These are phyloP conservation scores for Tulasnella sp. DNA, from an alignment of 768 basidiomycete species.

Conservation along the genomic window DNA sequence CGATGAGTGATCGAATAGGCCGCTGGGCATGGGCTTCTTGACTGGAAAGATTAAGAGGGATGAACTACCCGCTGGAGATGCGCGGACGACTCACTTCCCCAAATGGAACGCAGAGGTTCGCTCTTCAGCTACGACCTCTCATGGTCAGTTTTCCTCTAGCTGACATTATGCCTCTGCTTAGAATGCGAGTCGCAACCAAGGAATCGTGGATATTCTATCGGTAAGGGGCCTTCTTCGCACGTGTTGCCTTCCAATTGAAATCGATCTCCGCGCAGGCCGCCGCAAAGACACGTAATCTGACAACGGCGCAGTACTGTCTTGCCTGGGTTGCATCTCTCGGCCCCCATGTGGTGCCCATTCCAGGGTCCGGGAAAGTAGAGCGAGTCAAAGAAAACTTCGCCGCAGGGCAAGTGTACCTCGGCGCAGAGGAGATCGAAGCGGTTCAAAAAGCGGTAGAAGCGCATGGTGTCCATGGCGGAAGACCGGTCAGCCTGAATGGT, in stretches of 20 bases:
- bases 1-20: no score
- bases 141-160: neutral
- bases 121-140: no score
- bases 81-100: constrained; percentile 28
- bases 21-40: constrained; percentile 43
- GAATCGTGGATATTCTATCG: constrained; percentile 32
- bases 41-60: constrained; percentile 37
- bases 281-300: constrained; percentile 32
- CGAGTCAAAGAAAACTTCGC: constrained; percentile 37
- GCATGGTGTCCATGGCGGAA: no score
- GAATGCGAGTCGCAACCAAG: constrained; percentile 32
- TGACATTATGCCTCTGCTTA: no score
- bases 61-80: constrained; percentile 34
- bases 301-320: constrained; percentile 31
- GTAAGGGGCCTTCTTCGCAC: neutral
- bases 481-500: no score
- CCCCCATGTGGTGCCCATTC: constrained; percentile 23
- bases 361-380: constrained; percentile 29
- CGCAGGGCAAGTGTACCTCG: constrained; percentile 34
- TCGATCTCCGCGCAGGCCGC: constrained; percentile 22
- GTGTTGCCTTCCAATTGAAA: neutral
- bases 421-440: constrained; percentile 31
- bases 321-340: constrained; percentile 33
- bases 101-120: constrained; percentile 34
- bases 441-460: no score